Conservation (phyloP, 1,284 basidiomycete genomes). For the Pascua guehoae region DNA sequence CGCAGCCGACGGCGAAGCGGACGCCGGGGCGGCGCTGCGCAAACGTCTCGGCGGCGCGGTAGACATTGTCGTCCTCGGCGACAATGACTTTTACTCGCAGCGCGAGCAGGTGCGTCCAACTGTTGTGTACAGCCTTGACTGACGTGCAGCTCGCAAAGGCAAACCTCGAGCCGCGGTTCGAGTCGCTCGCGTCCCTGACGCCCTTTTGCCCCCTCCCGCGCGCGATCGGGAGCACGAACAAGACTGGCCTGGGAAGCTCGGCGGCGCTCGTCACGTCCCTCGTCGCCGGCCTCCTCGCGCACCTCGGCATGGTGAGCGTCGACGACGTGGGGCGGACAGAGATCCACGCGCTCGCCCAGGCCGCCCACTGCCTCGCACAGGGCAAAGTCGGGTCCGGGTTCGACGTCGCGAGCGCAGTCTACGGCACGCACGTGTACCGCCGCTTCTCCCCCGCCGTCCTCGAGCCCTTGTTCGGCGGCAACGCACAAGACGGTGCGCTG, state of each 20-base stretch:
- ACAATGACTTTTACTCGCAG: slow-evolving; percentile 98
- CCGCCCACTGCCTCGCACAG: slow-evolving; percentile 92
- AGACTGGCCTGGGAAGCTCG: slow-evolving; percentile 95
- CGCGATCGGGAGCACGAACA: slow-evolving; percentile 76
- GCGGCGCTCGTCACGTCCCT: slow-evolving; percentile 96
- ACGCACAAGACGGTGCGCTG: no score
- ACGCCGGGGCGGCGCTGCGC: no score
- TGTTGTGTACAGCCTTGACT: slow-evolving; percentile 10
- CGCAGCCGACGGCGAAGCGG: slow-evolving; percentile 46
- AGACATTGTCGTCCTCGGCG: slow-evolving; percentile 78
- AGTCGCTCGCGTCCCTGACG: slow-evolving; percentile 61
- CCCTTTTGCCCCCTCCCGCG: slow-evolving; percentile 73
- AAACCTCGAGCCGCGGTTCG: slow-evolving; percentile 55
- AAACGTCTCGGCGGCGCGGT: slow-evolving; percentile 42
- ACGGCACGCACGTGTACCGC: slow-evolving; percentile 89
- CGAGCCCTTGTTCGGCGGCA: slow-evolving; percentile 60
- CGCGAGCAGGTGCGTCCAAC: slow-evolving; percentile 63
- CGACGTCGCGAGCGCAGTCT: slow-evolving; percentile 90
- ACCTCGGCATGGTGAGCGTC: slow-evolving; percentile 62
- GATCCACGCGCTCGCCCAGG: slow-evolving; percentile 86
- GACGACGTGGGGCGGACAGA: slow-evolving; percentile 52
- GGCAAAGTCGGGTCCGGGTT: slow-evolving; percentile 98
- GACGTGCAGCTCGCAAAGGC: slow-evolving; percentile 58
- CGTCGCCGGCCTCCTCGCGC: slow-evolving; percentile 76
- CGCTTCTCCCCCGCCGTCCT: slow-evolving; percentile 76